phyloP scores from a whole-genome alignment of 495 filamentous ascomycete species.

The Penicillium argentinense region DNA sequence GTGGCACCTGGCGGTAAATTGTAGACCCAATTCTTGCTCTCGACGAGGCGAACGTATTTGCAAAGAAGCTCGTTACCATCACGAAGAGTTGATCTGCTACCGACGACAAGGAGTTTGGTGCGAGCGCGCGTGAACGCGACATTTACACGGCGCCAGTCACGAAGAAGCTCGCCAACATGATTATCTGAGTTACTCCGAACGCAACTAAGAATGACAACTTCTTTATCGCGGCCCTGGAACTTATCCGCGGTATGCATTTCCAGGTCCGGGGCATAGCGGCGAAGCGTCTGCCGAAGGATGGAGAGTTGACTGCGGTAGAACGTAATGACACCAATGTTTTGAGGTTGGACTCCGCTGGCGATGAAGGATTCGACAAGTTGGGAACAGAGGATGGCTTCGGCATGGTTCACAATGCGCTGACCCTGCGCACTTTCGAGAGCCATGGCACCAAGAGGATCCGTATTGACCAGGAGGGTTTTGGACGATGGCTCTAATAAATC shows the following conservation, averaged over 20 bases:
- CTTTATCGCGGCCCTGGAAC: slow-evolving; percentile 95
- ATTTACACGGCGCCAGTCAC: slow-evolving; percentile 91
- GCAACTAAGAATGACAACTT: slow-evolving; percentile 78
- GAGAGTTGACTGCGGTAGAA: slow-evolving; percentile 92
- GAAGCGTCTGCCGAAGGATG: slow-evolving; percentile 55
- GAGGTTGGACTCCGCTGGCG: slow-evolving; percentile 66
- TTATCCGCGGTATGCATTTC: slow-evolving; percentile 97
- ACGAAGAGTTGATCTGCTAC: slow-evolving; percentile 70
- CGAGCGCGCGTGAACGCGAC: slow-evolving; percentile 92
- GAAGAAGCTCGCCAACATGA: slow-evolving; percentile 81
- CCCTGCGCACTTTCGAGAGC: slow-evolving; percentile 72
- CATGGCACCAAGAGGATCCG: slow-evolving; percentile 64
- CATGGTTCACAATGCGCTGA: slow-evolving; percentile 80
- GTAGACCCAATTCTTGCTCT: slow-evolving; percentile 70
- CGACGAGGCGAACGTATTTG: slow-evolving; percentile 73
- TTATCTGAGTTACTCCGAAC: slow-evolving; percentile 82
- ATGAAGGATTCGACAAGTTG: slow-evolving; percentile 81
- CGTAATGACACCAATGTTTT: slow-evolving; percentile 94
- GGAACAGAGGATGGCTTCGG: slow-evolving; percentile 70
- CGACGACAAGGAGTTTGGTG: slow-evolving; percentile 84
- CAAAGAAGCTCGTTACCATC: slow-evolving; percentile 74
- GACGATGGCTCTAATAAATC: slow-evolving; percentile 65
- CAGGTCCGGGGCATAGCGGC: slow-evolving; percentile 54
- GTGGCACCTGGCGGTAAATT: slow-evolving; percentile 63
- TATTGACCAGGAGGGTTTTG: slow-evolving; percentile 85